Percentiles rank a stretch among this genome's conserved stretches.
phyloP scores from a whole-genome alignment of 1,284 basidiomycete species.

The Rhizoctonia solani region DNA sequence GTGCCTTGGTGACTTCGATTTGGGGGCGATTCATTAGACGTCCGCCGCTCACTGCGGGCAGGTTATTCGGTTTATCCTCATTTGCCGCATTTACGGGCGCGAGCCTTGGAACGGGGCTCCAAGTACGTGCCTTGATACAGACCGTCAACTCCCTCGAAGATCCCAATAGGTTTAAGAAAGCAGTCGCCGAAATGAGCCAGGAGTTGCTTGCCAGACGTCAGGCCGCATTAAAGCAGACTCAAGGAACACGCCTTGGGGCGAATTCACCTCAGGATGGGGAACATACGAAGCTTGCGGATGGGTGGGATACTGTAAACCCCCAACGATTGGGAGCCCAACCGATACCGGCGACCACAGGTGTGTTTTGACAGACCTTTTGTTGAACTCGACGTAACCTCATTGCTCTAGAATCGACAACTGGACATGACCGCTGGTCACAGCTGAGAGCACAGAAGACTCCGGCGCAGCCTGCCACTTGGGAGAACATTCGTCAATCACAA shows the following conservation, averaged over 20 bases:
- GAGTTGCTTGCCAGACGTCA: slow-evolving; percentile 38
- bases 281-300: slow-evolving; percentile 40
- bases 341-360: background rate
- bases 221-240: slow-evolving; percentile 45
- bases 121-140: slow-evolving; percentile 51
- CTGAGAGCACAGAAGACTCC: slow-evolving; percentile 55
- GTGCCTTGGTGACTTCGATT: slow-evolving; percentile 41
- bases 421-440: slow-evolving; percentile 56
- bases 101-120: slow-evolving; percentile 46
- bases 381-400: too few relatives aligned
- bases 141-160: slow-evolving; percentile 56
- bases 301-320: slow-evolving; percentile 39
- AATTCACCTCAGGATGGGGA: slow-evolving; percentile 40
- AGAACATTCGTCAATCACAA: slow-evolving; percentile 62
- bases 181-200: slow-evolving; percentile 48
- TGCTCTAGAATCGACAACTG: slow-evolving; percentile 35
- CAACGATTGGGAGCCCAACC: background rate
- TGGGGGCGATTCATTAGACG: slow-evolving; percentile 46
- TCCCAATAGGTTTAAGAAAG: slow-evolving; percentile 50
- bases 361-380: too few relatives aligned
- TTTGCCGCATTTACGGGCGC: slow-evolving; percentile 33
- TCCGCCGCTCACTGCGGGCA: slow-evolving; percentile 41
- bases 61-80: slow-evolving; percentile 37
- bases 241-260: slow-evolving; percentile 40
- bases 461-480: slow-evolving; percentile 62